A percentile compares a stretch with the other conserved stretches of the same genome.
Conservation (phyloP, 176 grass and related monocot species). For the Triticum timopheevii region DNA sequence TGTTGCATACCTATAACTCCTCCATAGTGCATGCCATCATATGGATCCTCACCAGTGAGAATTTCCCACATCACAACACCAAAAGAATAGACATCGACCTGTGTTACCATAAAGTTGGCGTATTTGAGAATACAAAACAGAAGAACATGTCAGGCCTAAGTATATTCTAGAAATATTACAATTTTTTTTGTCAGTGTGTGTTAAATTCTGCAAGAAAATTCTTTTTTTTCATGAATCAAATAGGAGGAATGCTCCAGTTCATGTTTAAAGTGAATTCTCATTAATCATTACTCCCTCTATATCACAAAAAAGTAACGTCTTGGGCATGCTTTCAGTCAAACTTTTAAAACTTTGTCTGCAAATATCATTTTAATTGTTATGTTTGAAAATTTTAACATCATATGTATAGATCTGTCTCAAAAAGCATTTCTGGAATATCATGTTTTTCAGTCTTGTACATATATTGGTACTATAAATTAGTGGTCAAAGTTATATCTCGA, state of each 20-base stretch:
- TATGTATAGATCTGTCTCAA: too few relatives aligned
- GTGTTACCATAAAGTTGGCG: conserved; percentile 14
- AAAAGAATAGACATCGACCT: conserved; percentile 95
- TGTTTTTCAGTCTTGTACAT: too few relatives aligned
- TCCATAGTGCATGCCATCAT: conserved; percentile 82
- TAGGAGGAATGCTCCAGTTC: neutral
- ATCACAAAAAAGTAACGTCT: neutral
- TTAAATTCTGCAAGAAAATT: neutral
- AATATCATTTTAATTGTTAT: neutral
- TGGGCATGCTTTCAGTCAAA: too few relatives aligned
- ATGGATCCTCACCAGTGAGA: conserved; percentile 82
- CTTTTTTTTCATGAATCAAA: neutral
- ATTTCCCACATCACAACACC: conserved; percentile 98
- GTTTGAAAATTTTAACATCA: neutral
- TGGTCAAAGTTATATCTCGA: too few relatives aligned
- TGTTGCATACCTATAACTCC: conserved; percentile 82
- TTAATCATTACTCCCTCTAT: neutral
- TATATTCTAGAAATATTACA: neutral
- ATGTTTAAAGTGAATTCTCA: neutral
- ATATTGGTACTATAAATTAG: too few relatives aligned
- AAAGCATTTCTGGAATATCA: too few relatives aligned
- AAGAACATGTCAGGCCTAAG: neutral
- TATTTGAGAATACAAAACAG: neutral
- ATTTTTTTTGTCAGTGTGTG: neutral
- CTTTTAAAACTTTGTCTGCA: too few relatives aligned